Base-by-base conservation (phyloP, 331 rosid genomes). In the Rhamnella rubrinervis region DNA sequence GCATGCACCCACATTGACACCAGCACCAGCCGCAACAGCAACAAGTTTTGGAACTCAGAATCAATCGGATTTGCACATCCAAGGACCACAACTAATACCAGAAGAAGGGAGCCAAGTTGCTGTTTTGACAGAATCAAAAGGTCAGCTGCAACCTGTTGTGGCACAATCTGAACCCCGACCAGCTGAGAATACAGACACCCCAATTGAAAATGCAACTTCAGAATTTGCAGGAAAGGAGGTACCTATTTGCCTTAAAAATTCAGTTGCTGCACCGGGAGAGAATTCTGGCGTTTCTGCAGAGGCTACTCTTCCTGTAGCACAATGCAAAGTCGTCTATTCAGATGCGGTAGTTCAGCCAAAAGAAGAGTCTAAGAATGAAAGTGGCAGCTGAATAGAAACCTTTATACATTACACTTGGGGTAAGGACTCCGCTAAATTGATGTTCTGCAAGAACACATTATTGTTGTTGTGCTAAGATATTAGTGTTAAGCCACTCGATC, bases 181-280 rank as follows among this genome's bases (percentile, higher is more conserved):
- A 31, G 68, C 60, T 11, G 64, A 50, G 57, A 73, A 44, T 63
- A 76, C 47, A 39, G n/a, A 40, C 65, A 26, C 64, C 56, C 75
- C 71, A 72, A 75, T 61, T 55, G 83, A 55, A 52, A 83, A 58
- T 38, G 77, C 28, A 75, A 77, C 64, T 63, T 75, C 77, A 41
- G 77, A 76, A 57, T 23, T 67, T 58, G 66, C 78, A 60, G 72
- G 25, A 17, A 57, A 63, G 81, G 67, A 64, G 63, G 77, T 12
- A 37, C 59, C 65, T n/a, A 52, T 52, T 49, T 41, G 37, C 5
- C 60, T 35, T n/a, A 50, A 63, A 18, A 68, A 51, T 65, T 40
- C 77, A 40, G 52, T 19, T 61, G 44, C 14, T 17, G 44, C 55
- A 13, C 66, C 72, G 4, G 49, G 55, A 1, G 72, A 59, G 71